Evolutionary conservation across 768 basidiomycete species (phyloP), one percentile per base, ranked within the genome.

Genomic region (Sarcomyxa edulis): DNA sequence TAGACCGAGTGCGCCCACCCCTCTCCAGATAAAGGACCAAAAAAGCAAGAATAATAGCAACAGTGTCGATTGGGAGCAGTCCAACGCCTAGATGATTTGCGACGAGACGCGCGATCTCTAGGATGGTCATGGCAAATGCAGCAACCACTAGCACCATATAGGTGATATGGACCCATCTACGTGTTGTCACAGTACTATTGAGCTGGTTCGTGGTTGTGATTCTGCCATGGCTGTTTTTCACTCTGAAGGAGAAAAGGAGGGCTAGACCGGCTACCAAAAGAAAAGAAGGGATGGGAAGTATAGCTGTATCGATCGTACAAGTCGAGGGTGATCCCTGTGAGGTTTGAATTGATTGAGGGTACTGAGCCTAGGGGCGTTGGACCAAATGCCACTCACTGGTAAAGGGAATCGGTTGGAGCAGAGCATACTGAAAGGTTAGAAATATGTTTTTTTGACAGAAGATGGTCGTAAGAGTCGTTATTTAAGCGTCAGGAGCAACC

Each of bases 251-350:
- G 43, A 2, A 29, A 36, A 23, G 25, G 34, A 8, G 23, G 8
- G 21, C 24, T 7, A 39, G 44, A 14, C 44, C 33, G 16, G 26
- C 33, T 25, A 48, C 42, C 14, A 59, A 47, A 25, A 53, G 37
- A 38, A 59, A 52, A 2, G 59, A 58, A 2, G 57, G 59, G 2
- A 60, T 24, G 2, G 57, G 59, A 0, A 56, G 51, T 14, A 60
- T 44, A 3, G 37, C 44, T 0, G 56, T 52, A 46, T 60, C 59
- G 15, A 60, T 48, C 8, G 47, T 35, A 42, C 59, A 58, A n/a
- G 56, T 58, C 11, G 58, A 55, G 9, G 58, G 58, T 8, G 56
- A 52, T 1, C 56, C 56, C 58, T 60, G 33, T 9, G 16, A 22
- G 32, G 28, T 14, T 18, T 19, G n/a, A 15, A 42, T 22, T 12